A percentile compares a stretch with the other conserved stretches of the same genome.
phyloP scores from a whole-genome alignment of 202 grass and related monocot species.

The Digitaria exilis region DNA sequence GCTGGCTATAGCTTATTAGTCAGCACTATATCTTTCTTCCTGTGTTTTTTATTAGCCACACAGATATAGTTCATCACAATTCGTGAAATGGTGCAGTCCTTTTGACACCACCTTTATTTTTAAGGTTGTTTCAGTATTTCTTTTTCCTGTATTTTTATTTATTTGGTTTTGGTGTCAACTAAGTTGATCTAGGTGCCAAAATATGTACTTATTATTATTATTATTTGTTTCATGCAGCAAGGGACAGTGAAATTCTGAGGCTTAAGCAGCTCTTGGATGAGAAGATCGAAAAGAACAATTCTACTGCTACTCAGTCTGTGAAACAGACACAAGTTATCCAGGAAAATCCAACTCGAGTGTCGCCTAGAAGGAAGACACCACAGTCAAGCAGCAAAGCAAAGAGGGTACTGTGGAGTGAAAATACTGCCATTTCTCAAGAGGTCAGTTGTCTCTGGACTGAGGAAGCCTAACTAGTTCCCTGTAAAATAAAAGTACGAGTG shows the following conservation, averaged over 20 bases:
- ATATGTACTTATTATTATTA: conserved; percentile 22
- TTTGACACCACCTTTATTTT: conserved; percentile 6
- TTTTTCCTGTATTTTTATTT: background rate
- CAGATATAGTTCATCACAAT: too few relatives aligned
- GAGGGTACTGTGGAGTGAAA: background rate
- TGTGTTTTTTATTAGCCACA: too few relatives aligned
- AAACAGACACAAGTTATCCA: background rate
- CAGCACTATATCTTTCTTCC: too few relatives aligned
- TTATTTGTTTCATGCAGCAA: conserved; percentile 53
- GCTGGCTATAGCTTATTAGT: background rate
- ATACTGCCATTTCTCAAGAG: conserved; percentile 9
- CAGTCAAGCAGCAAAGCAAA: background rate
- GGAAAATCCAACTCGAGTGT: conserved; percentile 17
- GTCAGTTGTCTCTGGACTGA: conserved; percentile 25
- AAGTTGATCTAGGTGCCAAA: conserved; percentile 7
- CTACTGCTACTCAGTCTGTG: background rate
- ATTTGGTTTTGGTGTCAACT: conserved; percentile 14
- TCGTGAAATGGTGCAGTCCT: too few relatives aligned
- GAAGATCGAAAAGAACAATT: conserved; percentile 43
- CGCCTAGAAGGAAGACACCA: conserved; percentile 22
- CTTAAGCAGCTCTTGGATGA: conserved; percentile 56
- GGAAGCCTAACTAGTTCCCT: conserved; percentile 15
- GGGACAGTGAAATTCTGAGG: conserved; percentile 56
- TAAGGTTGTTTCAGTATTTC: background rate
- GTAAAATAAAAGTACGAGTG: conserved; percentile 10